Evolutionary conservation across 1,139 yeast genomes (phyloP).

Genomic region (Candida sojae): DNA sequence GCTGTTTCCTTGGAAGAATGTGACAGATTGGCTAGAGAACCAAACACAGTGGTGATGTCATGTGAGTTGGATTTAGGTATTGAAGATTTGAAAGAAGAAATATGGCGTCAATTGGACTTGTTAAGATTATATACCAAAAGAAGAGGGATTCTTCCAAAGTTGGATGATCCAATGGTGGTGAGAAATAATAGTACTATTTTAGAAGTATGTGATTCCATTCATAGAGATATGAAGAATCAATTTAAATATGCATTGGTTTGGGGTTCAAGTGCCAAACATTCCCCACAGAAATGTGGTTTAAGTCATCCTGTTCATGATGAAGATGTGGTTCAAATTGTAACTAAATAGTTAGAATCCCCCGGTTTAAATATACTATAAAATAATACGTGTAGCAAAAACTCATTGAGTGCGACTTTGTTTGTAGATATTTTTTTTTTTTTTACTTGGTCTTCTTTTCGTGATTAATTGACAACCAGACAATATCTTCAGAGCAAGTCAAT

Average conservation of each 20-base stretch:
- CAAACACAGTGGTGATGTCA: constrained; percentile 90
- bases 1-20: constrained; percentile 94
- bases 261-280: constrained; percentile 95
- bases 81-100: constrained; percentile 84
- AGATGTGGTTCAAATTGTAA: constrained; percentile 88
- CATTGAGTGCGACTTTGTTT: background rate
- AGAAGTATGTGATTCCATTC: constrained; percentile 89
- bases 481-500: constrained; percentile 3
- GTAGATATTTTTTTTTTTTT: background rate
- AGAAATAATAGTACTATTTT: constrained; percentile 76
- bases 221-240: constrained; percentile 87
- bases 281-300: constrained; percentile 95
- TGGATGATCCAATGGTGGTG: constrained; percentile 89
- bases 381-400: too few species aligned
- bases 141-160: constrained; percentile 79
- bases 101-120: constrained; percentile 85
- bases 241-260: constrained; percentile 94
- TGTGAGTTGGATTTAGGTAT: constrained; percentile 87
- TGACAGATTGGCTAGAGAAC: constrained; percentile 87
- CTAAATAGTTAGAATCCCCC: constrained; percentile 48
- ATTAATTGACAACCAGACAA: background rate
- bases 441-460: too few species aligned
- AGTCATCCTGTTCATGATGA: constrained; percentile 84
- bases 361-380: too few species aligned
- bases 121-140: constrained; percentile 81